These are phyloP conservation scores for Cladophialophora exuberans DNA, from an alignment of 2,329 filamentous ascomycete species.

Conservation along the genomic window DNA sequence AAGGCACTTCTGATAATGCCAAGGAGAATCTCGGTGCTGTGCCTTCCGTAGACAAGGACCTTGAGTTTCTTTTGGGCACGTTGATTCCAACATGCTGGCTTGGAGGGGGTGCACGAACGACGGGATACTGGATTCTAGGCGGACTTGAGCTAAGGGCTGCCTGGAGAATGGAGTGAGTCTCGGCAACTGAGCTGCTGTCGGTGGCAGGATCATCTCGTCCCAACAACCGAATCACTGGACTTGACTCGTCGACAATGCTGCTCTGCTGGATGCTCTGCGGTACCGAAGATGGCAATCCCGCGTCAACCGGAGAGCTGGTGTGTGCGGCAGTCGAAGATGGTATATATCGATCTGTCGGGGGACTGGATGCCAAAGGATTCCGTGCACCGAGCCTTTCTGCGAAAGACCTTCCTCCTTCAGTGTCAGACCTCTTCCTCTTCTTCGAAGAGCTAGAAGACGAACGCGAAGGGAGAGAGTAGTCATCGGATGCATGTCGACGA, in stretches of 20 bases:
- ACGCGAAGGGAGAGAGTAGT: constrained; percentile 42
- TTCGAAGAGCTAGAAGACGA: constrained; percentile 43
- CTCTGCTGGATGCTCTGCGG: constrained; percentile 20
- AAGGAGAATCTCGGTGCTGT: constrained; percentile 45
- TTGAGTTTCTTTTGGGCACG: constrained; percentile 36
- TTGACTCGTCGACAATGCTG: constrained; percentile 25
- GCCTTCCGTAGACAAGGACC: constrained; percentile 39
- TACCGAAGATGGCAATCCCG: constrained; percentile 23
- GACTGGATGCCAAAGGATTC: constrained; percentile 40
- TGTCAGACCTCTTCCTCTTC: constrained; percentile 32
- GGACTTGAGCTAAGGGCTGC: constrained; percentile 39
- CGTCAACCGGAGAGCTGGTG: constrained; percentile 17
- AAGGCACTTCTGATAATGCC: constrained; percentile 50
- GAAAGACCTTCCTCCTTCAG: constrained; percentile 14
- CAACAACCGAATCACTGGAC: constrained; percentile 27
- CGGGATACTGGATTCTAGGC: constrained; percentile 35
- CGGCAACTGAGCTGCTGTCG: constrained; percentile 26
- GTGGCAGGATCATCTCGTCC: constrained; percentile 18
- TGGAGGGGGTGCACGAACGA: constrained; percentile 40
- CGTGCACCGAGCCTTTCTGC: constrained; percentile 21
- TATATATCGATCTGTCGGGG: constrained; percentile 39
- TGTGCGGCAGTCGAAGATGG: constrained; percentile 38
- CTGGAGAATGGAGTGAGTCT: constrained; percentile 41
- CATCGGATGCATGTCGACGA: constrained; percentile 33
- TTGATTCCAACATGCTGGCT: constrained; percentile 45